Percentiles rank a stretch among this genome's conserved stretches.
phyloP scores from a whole-genome alignment of 179 eudicot species.

The Camellia oleifera region DNA sequence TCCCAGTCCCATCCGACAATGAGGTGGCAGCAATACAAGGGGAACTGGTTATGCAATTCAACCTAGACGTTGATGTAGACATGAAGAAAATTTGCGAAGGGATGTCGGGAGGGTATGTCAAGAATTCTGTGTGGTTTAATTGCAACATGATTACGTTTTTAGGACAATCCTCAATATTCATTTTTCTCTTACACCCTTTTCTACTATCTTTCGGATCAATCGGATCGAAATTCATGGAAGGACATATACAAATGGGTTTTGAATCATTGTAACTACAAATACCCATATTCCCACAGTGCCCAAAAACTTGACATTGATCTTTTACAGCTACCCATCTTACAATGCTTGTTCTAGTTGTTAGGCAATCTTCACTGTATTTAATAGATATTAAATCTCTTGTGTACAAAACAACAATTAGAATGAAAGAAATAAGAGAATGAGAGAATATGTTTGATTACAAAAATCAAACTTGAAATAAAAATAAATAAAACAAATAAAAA shows the following conservation, averaged over 20 bases:
- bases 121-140: constrained; percentile 57
- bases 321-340: constrained; percentile 67
- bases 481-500: too few species aligned
- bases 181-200: constrained; percentile 71
- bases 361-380: too few species aligned
- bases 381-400: too few species aligned
- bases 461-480: too few species aligned
- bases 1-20: constrained; percentile 66
- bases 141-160: constrained; percentile 45
- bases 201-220: constrained; percentile 48
- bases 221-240: constrained; percentile 61
- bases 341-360: constrained; percentile 17
- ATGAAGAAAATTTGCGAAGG: constrained; percentile 30
- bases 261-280: constrained; percentile 73
- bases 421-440: too few species aligned
- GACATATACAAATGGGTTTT: constrained; percentile 66
- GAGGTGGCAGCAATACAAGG: constrained; percentile 67
- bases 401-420: too few species aligned
- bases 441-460: too few species aligned
- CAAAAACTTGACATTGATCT: constrained; percentile 79
- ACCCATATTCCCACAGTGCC: constrained; percentile 82
- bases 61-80: constrained; percentile 47
- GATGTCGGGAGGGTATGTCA: constrained; percentile 61
- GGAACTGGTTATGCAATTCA: constrained; percentile 46
- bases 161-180: constrained; percentile 49